These are phyloP conservation scores for Ailanthus altissimus DNA, from an alignment of 345 rosid genomes.

Conservation along the genomic window DNA sequence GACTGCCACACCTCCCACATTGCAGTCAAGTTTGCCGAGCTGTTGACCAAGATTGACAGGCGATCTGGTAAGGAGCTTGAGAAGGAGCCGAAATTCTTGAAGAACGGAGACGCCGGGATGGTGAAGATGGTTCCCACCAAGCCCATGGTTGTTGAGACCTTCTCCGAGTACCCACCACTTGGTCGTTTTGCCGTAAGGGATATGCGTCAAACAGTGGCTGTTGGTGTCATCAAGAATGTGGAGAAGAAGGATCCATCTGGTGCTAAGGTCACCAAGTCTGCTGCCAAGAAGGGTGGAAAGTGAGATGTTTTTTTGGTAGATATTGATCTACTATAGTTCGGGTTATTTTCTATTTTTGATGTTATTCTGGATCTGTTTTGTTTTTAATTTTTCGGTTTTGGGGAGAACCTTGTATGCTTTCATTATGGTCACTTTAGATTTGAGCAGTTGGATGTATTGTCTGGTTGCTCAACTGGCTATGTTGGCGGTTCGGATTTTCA, in stretches of 20 bases:
- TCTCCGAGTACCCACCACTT: slow-evolving; percentile 34
- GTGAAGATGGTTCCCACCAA: slow-evolving; percentile 54
- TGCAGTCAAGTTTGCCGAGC: slow-evolving; percentile 51
- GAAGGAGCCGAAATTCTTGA: slow-evolving; percentile 70
- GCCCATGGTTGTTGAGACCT: slow-evolving; percentile 30
- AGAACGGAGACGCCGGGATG: slow-evolving; percentile 66
- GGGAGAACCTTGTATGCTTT: neutral
- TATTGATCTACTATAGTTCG: neutral
- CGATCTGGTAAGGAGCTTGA: slow-evolving; percentile 74
- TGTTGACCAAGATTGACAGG: slow-evolving; percentile 67
- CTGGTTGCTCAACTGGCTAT: neutral
- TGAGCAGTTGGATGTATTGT: neutral
- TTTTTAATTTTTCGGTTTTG: neutral
- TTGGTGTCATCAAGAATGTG: slow-evolving; percentile 34
- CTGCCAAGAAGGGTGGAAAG: slow-evolving; percentile 27
- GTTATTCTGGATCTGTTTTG: neutral
- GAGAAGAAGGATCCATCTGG: slow-evolving; percentile 40
- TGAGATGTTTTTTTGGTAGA: neutral
- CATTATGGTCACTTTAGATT: neutral
- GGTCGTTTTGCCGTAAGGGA: slow-evolving; percentile 39
- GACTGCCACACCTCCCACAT: slow-evolving; percentile 30
- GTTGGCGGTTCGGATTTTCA: neutral
- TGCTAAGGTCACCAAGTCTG: slow-evolving; percentile 40
- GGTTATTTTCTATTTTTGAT: neutral
- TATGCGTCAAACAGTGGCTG: slow-evolving; percentile 39